Conservation (phyloP, 768 basidiomycete genomes). For the Tulasnella sp. region DNA sequence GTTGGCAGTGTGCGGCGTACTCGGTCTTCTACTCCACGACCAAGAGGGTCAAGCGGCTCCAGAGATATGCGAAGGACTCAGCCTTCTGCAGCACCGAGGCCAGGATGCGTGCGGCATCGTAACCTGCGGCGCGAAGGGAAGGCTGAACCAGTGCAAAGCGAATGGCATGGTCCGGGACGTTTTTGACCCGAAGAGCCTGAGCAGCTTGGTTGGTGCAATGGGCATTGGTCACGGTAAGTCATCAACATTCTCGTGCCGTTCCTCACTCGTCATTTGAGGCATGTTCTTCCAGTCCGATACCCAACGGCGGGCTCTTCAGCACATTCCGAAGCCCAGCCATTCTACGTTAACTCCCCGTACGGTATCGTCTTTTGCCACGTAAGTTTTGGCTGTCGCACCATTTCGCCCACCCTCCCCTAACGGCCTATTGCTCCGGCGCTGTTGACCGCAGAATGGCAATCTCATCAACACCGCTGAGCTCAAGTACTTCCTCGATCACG, state of each 20-base stretch:
- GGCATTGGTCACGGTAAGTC: slow-evolving; percentile 88
- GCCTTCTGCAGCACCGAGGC: slow-evolving; percentile 89
- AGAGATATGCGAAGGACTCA: slow-evolving; percentile 92
- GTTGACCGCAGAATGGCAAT: slow-evolving; percentile 77
- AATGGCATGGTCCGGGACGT: slow-evolving; percentile 99
- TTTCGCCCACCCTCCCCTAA: background rate
- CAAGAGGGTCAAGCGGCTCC: slow-evolving; percentile 59
- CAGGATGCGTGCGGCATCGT: slow-evolving; percentile 98
- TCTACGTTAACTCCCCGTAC: slow-evolving; percentile 99
- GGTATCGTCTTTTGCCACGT: slow-evolving; percentile 98
- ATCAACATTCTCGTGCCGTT: background rate
- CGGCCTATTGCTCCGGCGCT: background rate
- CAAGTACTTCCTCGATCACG: slow-evolving; percentile 90
- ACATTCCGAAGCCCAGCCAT: slow-evolving; percentile 95
- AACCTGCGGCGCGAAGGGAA: slow-evolving; percentile 88
- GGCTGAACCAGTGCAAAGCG: slow-evolving; percentile 96
- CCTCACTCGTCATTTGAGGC: background rate
- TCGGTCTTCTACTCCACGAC: slow-evolving; percentile 79
- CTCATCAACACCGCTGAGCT: slow-evolving; percentile 83
- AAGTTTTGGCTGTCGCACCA: slow-evolving; percentile 23
- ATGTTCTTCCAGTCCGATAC: slow-evolving; percentile 61
- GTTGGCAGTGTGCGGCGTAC: slow-evolving; percentile 80
- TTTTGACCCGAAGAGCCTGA: slow-evolving; percentile 70
- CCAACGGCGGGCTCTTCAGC: slow-evolving; percentile 97
- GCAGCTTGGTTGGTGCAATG: slow-evolving; percentile 82